Conservation (phyloP, 2,329 filamentous ascomycete genomes). For the Dactylonectria estremocensis region DNA sequence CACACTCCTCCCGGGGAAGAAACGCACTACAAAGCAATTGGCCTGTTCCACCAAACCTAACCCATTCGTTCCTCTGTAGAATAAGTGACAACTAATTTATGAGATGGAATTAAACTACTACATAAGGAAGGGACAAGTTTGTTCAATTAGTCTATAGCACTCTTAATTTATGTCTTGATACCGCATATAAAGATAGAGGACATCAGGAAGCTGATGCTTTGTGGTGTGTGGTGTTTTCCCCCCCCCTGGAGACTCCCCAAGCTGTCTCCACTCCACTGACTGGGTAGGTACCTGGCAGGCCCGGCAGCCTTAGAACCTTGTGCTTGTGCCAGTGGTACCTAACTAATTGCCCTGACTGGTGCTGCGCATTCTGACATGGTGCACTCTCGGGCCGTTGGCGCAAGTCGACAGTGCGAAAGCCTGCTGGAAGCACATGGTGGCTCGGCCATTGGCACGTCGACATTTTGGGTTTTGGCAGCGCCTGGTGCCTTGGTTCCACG, state of each 20-base stretch:
- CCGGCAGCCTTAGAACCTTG: slow-evolving; percentile 19
- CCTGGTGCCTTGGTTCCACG: slow-evolving; percentile 34
- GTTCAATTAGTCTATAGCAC: no score
- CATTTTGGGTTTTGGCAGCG: slow-evolving; percentile 39
- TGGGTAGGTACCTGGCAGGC: slow-evolving; percentile 23
- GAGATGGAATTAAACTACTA: no score
- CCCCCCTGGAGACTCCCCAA: no score
- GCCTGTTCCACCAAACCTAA: no score
- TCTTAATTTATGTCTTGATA: no score
- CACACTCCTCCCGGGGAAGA: slow-evolving; percentile 6
- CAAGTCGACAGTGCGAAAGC: slow-evolving; percentile 46
- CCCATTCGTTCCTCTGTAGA: no score
- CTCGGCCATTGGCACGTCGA: slow-evolving; percentile 35
- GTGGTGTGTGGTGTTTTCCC: no score
- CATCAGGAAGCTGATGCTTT: no score
- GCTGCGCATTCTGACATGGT: slow-evolving; percentile 31
- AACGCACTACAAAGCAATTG: no score
- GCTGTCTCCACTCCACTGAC: background rate
- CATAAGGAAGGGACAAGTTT: no score
- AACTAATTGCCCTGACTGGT: slow-evolving; percentile 38
- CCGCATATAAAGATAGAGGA: no score
- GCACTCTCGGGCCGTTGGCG: slow-evolving; percentile 47
- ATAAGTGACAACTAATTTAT: no score
- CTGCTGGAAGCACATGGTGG: slow-evolving; percentile 44
- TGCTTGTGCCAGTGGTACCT: slow-evolving; percentile 32